Conservation (phyloP, 148 eudicot species). For the Nepenthes mirabilis region DNA sequence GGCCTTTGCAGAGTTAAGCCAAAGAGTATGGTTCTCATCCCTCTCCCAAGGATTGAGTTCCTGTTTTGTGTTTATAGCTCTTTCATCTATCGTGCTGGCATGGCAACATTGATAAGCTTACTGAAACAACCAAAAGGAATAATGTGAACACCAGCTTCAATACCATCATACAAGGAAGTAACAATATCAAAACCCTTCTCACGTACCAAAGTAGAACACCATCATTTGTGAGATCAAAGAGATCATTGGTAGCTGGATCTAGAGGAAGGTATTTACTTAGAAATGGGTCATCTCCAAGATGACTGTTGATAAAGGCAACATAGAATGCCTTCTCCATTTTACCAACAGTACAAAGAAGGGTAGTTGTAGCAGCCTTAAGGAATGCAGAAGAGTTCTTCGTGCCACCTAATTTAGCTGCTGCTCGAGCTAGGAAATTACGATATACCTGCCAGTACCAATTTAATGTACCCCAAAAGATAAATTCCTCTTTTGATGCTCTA, state of each 20-base stretch:
- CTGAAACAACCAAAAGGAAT: slow-evolving; percentile 36
- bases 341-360: slow-evolving; percentile 80
- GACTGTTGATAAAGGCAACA: slow-evolving; percentile 87
- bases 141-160: slow-evolving; percentile 1
- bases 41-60: slow-evolving; percentile 96
- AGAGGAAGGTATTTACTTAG: slow-evolving; percentile 86
- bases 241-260: slow-evolving; percentile 49
- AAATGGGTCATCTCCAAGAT: slow-evolving; percentile 90
- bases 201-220: slow-evolving; percentile 95
- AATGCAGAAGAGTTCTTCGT: slow-evolving; percentile 59
- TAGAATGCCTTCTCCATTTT: slow-evolving; percentile 76
- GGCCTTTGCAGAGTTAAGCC: slow-evolving; percentile 98
- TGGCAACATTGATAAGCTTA: slow-evolving; percentile 94
- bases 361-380: slow-evolving; percentile 79
- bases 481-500: slow-evolving; percentile 1
- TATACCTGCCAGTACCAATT: slow-evolving; percentile 52
- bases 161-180: background rate
- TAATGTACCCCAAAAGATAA: slow-evolving; percentile 15
- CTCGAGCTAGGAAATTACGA: slow-evolving; percentile 61
- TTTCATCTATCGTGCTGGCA: slow-evolving; percentile 86
- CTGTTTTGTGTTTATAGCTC: slow-evolving; percentile 81
- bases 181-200: background rate
- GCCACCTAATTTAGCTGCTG: slow-evolving; percentile 50
- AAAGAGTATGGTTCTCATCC: slow-evolving; percentile 93
- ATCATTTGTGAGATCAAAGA: slow-evolving; percentile 86